phyloP scores from a whole-genome alignment of 2,329 filamentous ascomycete species.

The Fusarium sp. region DNA sequence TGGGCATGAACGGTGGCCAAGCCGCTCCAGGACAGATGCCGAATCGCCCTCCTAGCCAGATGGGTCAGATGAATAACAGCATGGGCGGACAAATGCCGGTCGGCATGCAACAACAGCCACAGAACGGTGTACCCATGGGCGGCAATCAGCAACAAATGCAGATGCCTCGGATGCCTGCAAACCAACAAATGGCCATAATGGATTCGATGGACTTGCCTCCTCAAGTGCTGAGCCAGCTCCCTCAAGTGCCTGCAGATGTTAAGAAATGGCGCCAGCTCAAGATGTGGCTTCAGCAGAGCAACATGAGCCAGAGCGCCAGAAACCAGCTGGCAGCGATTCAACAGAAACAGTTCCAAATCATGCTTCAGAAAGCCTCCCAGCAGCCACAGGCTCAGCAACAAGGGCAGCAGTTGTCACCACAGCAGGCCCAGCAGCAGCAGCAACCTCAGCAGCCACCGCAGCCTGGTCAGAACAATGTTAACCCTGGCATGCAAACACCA shows the following conservation, averaged over 20 bases:
- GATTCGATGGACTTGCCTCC: conserved; percentile 61
- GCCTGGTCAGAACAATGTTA: conserved; percentile 47
- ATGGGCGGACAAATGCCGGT: conserved; percentile 47
- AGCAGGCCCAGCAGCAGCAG: conserved; percentile 15
- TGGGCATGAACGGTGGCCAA: conserved; percentile 49
- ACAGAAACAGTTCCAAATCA: conserved; percentile 53
- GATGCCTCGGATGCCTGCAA: conserved; percentile 45
- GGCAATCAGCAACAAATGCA: conserved; percentile 47
- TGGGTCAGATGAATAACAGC: conserved; percentile 49
- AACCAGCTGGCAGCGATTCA: conserved; percentile 52
- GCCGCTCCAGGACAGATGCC: conserved; percentile 49
- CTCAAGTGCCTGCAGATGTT: conserved; percentile 54
- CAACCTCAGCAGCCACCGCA: conserved; percentile 41
- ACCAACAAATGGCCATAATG: conserved; percentile 55
- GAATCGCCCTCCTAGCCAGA: conserved; percentile 47
- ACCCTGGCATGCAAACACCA: conserved; percentile 39
- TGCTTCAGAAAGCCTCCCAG: conserved; percentile 42
- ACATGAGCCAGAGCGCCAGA: conserved; percentile 48
- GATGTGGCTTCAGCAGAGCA: conserved; percentile 54
- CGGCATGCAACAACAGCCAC: conserved; percentile 49
- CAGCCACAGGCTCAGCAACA: conserved; percentile 39
- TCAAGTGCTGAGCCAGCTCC: conserved; percentile 48
- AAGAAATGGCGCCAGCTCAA: conserved; percentile 64
- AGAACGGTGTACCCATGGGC: conserved; percentile 43
- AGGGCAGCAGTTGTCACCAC: conserved; percentile 31